A percentile compares a stretch with the other conserved stretches of the same genome.
Conservation (phyloP, 768 basidiomycete species). For the Strobilomyces confusus region DNA sequence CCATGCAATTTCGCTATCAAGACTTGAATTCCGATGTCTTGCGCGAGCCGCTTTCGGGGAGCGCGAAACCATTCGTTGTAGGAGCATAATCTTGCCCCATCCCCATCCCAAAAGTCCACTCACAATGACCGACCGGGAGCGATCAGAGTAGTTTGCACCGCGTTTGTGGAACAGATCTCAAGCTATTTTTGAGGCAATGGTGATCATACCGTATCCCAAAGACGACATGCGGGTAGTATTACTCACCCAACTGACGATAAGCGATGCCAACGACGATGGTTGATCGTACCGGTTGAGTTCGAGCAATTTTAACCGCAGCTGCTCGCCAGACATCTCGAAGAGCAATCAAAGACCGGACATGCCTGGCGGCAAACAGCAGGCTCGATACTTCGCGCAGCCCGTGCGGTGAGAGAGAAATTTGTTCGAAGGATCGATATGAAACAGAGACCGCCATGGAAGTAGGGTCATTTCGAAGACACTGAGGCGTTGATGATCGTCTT, state of each 20-base stretch:
- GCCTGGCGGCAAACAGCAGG: no score
- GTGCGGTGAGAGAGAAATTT: no score
- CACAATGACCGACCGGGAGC: conserved; percentile 16
- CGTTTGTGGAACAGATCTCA: conserved; percentile 47
- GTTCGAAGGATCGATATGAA: no score
- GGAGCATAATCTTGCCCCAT: conserved; percentile 19
- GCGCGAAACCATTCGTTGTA: conserved; percentile 17
- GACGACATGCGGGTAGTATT: conserved; percentile 12
- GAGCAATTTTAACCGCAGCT: conserved; percentile 11
- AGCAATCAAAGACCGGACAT: conserved; percentile 9
- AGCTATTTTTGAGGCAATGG: conserved; percentile 41
- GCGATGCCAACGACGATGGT: not conserved
- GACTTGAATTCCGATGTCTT: conserved; percentile 1
- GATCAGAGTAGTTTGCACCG: conserved; percentile 37
- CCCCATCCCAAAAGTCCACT: conserved; percentile 20
- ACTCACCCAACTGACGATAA: conserved; percentile 2
- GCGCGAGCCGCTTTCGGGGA: no score
- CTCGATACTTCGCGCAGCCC: not conserved
- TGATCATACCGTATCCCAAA: conserved; percentile 33
- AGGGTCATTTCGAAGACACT: no score
- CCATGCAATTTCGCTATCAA: not conserved
- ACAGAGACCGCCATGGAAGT: not conserved
- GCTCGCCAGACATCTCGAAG: conserved; percentile 5
- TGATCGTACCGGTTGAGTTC: conserved; percentile 10
- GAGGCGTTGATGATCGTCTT: no score